Evolutionary conservation across 495 filamentous ascomycete species (phyloP).

Genomic region (Aspergillus carlsbadensis): DNA sequence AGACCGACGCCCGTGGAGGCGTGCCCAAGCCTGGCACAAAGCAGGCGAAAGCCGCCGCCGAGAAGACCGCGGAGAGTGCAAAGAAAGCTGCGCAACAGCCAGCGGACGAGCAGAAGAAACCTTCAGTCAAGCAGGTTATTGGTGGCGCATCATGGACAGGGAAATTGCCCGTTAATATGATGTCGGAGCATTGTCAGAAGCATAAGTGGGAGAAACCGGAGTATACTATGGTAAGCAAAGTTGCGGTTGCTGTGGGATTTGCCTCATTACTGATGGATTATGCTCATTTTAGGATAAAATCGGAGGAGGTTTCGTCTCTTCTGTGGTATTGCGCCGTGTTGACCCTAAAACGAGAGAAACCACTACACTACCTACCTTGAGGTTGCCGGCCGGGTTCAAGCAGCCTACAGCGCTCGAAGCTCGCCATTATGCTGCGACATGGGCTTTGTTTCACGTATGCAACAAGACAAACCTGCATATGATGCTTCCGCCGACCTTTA

Average conservation of each 20-base stretch:
- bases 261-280: neutral
- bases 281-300: conserved; percentile 43
- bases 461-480: conserved; percentile 94
- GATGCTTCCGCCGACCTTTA: conserved; percentile 88
- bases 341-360: conserved; percentile 83
- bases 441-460: conserved; percentile 83
- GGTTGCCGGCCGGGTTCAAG: conserved; percentile 70
- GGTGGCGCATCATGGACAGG: conserved; percentile 97
- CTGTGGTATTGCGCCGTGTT: conserved; percentile 72
- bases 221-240: conserved; percentile 67
- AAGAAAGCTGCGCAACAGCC: conserved; percentile 32
- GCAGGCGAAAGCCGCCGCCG: conserved; percentile 43
- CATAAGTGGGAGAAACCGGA: conserved; percentile 94
- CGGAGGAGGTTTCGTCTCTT: conserved; percentile 67
- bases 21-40: conserved; percentile 46
- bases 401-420: conserved; percentile 82
- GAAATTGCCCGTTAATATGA: conserved; percentile 88
- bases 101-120: conserved; percentile 65
- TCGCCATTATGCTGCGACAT: conserved; percentile 87
- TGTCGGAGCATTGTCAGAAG: conserved; percentile 92
- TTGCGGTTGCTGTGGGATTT: neutral
- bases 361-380: conserved; percentile 73
- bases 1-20: conserved; percentile 39
- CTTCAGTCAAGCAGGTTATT: conserved; percentile 82
- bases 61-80: conserved; percentile 26